phyloP scores from a whole-genome alignment of 1,284 basidiomycete genomes.

The Melampsora abietis-canadensis region DNA sequence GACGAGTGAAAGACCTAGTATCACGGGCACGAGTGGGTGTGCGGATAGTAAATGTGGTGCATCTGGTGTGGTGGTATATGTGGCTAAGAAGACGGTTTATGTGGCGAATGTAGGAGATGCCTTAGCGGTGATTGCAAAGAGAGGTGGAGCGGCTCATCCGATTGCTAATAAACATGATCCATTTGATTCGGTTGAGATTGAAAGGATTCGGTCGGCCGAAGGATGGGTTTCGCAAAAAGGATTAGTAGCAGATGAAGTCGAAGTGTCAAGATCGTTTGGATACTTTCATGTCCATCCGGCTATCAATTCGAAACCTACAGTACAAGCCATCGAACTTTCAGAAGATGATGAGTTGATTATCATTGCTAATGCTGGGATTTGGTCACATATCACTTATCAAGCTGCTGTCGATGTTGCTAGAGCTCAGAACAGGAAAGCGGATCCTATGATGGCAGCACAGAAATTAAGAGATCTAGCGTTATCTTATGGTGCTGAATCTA shows the following conservation, averaged over 20 bases:
- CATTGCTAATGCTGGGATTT: slow-evolving; percentile 85
- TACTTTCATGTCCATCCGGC: slow-evolving; percentile 88
- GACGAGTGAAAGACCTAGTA: slow-evolving; percentile 52
- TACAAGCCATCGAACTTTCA: slow-evolving; percentile 67
- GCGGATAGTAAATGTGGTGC: slow-evolving; percentile 64
- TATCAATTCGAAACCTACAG: slow-evolving; percentile 82
- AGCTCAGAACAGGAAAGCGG: slow-evolving; percentile 64
- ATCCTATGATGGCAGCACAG: slow-evolving; percentile 96
- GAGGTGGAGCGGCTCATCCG: slow-evolving; percentile 70
- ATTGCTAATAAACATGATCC: slow-evolving; percentile 85
- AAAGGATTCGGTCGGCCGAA: slow-evolving; percentile 82
- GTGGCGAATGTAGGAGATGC: slow-evolving; percentile 88
- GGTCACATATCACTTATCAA: slow-evolving; percentile 92
- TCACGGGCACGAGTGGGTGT: slow-evolving; percentile 44
- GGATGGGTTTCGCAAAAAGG: slow-evolving; percentile 96
- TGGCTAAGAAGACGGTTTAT: slow-evolving; percentile 74
- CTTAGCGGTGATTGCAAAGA: slow-evolving; percentile 78
- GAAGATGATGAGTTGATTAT: slow-evolving; percentile 96
- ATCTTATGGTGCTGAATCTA: slow-evolving; percentile 90
- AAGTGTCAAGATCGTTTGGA: slow-evolving; percentile 88
- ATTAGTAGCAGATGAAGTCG: slow-evolving; percentile 84
- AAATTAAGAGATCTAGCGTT: slow-evolving; percentile 95
- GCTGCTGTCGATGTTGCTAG: slow-evolving; percentile 95
- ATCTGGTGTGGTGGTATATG: slow-evolving; percentile 81
- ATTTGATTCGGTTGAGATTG: slow-evolving; percentile 78